These are phyloP conservation scores for Pleomassaria siparia DNA, from an alignment of 2,329 filamentous ascomycete species.

Conservation along the genomic window DNA sequence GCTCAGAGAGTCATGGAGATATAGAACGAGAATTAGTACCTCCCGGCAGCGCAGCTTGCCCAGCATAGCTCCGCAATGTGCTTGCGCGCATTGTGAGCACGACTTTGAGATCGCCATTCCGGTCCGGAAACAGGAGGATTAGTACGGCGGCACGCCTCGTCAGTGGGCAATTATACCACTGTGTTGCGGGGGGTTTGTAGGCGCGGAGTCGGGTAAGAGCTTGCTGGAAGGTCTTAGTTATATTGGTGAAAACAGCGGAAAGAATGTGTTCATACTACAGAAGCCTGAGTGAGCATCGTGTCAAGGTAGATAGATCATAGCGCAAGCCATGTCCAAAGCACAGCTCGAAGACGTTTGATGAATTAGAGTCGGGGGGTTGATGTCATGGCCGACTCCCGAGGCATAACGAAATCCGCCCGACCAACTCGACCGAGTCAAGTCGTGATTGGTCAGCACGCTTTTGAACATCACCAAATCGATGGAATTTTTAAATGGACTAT, in stretches of 20 bases:
- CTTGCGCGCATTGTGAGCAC: constrained; percentile 64
- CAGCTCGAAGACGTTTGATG: constrained; percentile 2
- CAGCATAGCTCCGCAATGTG: constrained; percentile 61
- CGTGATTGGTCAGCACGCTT: background rate
- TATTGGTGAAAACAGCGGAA: background rate
- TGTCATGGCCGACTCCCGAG: constrained; percentile 8
- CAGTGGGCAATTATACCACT: constrained; percentile 59
- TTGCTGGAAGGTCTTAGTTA: constrained; percentile 29
- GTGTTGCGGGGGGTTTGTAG: constrained; percentile 59
- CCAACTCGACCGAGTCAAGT: background rate
- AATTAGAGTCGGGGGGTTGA: constrained; percentile 8
- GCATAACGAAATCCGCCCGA: background rate
- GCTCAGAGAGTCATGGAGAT: too few species aligned
- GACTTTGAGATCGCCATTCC: constrained; percentile 71
- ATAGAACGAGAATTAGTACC: too few species aligned
- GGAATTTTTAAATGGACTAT: background rate
- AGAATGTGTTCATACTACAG: background rate
- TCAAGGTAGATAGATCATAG: constrained; percentile 25
- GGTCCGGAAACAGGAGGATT: constrained; percentile 84
- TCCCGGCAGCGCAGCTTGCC: constrained; percentile 83
- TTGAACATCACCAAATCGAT: background rate
- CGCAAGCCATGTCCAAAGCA: constrained; percentile 32
- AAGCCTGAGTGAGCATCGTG: constrained; percentile 32
- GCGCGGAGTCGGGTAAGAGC: constrained; percentile 59
- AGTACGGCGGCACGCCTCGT: constrained; percentile 80